Evolutionary conservation across 2,329 filamentous ascomycete genomes (phyloP).

Genomic region (Paraphoma sp.): DNA sequence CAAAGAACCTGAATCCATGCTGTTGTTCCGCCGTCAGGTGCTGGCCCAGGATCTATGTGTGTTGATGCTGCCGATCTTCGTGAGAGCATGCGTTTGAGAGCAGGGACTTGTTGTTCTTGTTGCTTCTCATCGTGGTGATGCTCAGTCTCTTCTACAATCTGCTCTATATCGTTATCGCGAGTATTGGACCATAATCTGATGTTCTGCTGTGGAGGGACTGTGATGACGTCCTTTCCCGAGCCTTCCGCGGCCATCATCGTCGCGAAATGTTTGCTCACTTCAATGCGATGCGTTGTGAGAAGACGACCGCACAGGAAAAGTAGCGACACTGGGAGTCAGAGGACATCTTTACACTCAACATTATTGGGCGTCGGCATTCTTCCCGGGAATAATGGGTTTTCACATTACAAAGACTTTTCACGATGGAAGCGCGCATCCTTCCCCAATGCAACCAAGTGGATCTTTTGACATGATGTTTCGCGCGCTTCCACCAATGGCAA

Average conservation of each 20-base stretch:
- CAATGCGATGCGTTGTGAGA: not conserved
- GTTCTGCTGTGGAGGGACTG: not conserved
- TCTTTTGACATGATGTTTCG: not conserved
- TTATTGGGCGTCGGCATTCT: not conserved
- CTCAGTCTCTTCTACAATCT: slow-evolving; percentile 9
- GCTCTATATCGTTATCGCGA: slow-evolving; percentile 23
- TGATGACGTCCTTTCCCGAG: not conserved
- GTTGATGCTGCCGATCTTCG: slow-evolving; percentile 30
- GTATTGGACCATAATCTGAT: slow-evolving; percentile 19
- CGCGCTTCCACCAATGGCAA: not conserved
- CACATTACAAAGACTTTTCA: not conserved
- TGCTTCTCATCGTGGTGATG: slow-evolving; percentile 3
- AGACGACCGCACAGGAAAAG: not conserved
- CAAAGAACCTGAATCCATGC: slow-evolving; percentile 64
- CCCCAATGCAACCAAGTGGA: not conserved
- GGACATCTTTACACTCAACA: not conserved
- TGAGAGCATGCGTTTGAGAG: slow-evolving; percentile 26
- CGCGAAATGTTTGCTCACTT: not conserved
- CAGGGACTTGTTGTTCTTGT: slow-evolving; percentile 1
- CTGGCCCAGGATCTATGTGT: slow-evolving; percentile 32
- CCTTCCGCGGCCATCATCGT: not conserved
- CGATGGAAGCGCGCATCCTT: not conserved
- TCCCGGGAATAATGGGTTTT: not conserved
- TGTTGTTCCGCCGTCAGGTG: slow-evolving; percentile 57
- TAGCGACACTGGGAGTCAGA: not conserved